Evolutionary conservation across 2,329 filamentous ascomycete species (phyloP).

Genomic region (Pyricularia grisea): DNA sequence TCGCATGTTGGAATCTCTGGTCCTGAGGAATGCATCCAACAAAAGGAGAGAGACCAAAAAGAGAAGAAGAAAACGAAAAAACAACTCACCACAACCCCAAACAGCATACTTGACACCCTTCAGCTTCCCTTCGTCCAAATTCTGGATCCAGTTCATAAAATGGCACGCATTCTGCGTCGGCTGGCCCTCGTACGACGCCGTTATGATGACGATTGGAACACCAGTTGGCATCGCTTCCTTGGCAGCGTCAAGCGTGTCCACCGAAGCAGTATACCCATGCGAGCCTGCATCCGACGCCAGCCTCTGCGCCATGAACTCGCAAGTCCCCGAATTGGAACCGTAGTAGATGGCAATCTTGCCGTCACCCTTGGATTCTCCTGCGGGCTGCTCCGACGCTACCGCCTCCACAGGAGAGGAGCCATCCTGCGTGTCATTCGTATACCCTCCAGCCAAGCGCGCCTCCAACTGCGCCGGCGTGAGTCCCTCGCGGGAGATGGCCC

Average conservation of each 20-base stretch:
- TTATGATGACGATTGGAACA: constrained; percentile 53
- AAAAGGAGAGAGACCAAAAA: background rate
- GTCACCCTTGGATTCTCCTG: background rate
- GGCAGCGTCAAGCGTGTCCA: background rate
- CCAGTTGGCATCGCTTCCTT: background rate
- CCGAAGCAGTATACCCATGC: background rate
- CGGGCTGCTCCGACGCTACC: background rate
- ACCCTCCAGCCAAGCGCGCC: background rate
- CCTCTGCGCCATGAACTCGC: background rate
- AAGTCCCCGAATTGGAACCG: background rate
- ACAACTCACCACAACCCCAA: constrained; percentile 29
- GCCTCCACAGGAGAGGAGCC: too few relatives aligned
- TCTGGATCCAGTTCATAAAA: constrained; percentile 58
- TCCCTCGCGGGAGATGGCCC: constrained; percentile 40
- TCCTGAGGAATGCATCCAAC: too few relatives aligned
- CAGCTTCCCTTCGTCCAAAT: constrained; percentile 28
- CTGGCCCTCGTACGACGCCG: constrained; percentile 47
- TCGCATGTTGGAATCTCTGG: too few relatives aligned
- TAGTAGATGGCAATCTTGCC: background rate
- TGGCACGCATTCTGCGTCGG: constrained; percentile 60
- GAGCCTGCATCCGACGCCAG: background rate
- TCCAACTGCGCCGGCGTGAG: constrained; percentile 21
- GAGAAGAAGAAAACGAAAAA: background rate
- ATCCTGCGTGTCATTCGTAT: background rate
- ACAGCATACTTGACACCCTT: constrained; percentile 53